phyloP scores from a whole-genome alignment of 225 moss, liverwort and hornwort species.

The Lunularia cruciata region DNA sequence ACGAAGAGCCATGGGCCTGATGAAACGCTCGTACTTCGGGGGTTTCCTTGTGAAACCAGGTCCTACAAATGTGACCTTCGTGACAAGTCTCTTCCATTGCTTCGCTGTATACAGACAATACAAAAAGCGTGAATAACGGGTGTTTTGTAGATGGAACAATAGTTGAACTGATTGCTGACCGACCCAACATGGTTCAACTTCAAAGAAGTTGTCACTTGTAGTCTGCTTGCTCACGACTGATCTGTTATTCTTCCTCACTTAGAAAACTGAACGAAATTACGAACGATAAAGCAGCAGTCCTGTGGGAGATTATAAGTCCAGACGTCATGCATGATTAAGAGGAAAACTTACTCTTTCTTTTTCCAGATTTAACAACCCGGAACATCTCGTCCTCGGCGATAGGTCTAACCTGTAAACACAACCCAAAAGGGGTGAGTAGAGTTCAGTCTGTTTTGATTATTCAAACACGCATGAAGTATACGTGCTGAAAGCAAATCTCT shows the following conservation, averaged over 20 bases:
- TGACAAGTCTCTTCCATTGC: constrained; percentile 96
- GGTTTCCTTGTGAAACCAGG: constrained; percentile 97
- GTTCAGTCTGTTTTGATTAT: background rate
- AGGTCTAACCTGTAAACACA: constrained; percentile 70
- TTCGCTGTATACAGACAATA: constrained; percentile 71
- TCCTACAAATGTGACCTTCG: constrained; percentile 96
- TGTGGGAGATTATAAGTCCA: no score
- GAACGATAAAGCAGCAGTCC: no score
- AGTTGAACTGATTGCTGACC: no score
- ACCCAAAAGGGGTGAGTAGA: background rate
- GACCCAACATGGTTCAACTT: no score
- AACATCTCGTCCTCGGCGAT: constrained; percentile 99
- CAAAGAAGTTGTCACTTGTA: no score
- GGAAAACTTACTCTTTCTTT: constrained; percentile 78
- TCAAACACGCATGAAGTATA: no score
- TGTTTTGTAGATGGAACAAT: no score
- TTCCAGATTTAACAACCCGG: constrained; percentile 85
- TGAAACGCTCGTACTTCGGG: constrained; percentile 96
- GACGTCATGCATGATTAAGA: no score
- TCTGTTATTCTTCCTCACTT: no score
- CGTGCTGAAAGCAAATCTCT: background rate
- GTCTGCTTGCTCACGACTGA: no score
- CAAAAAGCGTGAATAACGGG: no score
- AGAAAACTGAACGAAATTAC: no score
- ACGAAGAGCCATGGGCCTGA: constrained; percentile 95